These are phyloP conservation scores for Spencermartinsiella ligniputridi DNA, from an alignment of 1,139 yeast species.

Conservation along the genomic window DNA sequence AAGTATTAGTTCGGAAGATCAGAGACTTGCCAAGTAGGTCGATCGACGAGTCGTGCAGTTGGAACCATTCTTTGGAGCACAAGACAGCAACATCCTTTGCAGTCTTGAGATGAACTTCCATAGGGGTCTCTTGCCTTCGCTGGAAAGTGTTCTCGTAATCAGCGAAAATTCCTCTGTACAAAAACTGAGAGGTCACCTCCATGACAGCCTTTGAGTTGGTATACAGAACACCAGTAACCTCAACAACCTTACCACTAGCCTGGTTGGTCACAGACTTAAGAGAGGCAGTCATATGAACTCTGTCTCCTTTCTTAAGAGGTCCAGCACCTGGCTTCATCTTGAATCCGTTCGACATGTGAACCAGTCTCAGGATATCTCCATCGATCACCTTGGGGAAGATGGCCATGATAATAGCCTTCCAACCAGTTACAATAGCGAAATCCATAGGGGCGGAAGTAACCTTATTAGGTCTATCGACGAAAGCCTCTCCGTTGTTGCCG, in stretches of 20 bases:
- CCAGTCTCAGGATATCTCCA: slow-evolving; percentile 91
- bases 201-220: slow-evolving; percentile 76
- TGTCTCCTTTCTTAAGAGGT: slow-evolving; percentile 85
- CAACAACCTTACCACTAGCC: slow-evolving; percentile 91
- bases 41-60: slow-evolving; percentile 59
- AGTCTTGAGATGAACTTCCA: slow-evolving; percentile 65
- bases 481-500: slow-evolving; percentile 95
- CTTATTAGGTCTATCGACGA: slow-evolving; percentile 83
- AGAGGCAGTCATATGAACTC: slow-evolving; percentile 75
- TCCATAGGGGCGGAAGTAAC: slow-evolving; percentile 95
- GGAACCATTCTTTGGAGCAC: slow-evolving; percentile 97
- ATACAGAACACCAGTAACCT: slow-evolving; percentile 84
- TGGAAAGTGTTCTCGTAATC: slow-evolving; percentile 94
- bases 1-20: slow-evolving; percentile 86
- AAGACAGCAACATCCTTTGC: slow-evolving; percentile 91
- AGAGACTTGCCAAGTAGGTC: slow-evolving; percentile 75
- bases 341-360: slow-evolving; percentile 93
- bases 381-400: slow-evolving; percentile 95
- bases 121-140: slow-evolving; percentile 82
- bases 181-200: slow-evolving; percentile 93
- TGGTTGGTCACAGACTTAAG: slow-evolving; percentile 87
- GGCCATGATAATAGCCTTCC: slow-evolving; percentile 97
- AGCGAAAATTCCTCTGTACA: slow-evolving; percentile 86
- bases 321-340: slow-evolving; percentile 89
- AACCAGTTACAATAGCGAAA: slow-evolving; percentile 96